These are phyloP conservation scores for Arabis hirsuta DNA, from an alignment of 345 rosid species.

Conservation along the genomic window DNA sequence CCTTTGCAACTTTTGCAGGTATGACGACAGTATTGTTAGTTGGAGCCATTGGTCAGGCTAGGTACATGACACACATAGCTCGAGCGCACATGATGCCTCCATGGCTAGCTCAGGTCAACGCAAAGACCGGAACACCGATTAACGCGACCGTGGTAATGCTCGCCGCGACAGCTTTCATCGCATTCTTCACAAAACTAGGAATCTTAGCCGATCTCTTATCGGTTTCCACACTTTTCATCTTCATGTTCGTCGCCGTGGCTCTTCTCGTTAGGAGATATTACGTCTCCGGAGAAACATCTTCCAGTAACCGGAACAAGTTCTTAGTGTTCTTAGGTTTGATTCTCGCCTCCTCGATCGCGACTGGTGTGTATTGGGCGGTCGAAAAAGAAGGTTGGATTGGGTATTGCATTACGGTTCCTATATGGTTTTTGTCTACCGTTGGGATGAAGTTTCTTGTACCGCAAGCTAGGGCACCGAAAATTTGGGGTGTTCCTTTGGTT, in stretches of 20 bases:
- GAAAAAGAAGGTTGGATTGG: constrained; percentile 58
- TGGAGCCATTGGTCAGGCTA: constrained; percentile 72
- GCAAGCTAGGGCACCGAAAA: constrained; percentile 65
- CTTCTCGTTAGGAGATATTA: constrained; percentile 81
- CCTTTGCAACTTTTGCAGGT: constrained; percentile 27
- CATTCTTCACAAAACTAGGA: constrained; percentile 70
- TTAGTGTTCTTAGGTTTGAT: constrained; percentile 50
- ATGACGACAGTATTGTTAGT: constrained; percentile 87
- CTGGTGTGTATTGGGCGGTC: constrained; percentile 59
- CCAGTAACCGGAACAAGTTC: constrained; percentile 51
- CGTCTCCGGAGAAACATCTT: constrained; percentile 56
- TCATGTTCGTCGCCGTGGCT: constrained; percentile 77
- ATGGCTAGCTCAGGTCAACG: constrained; percentile 68
- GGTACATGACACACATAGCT: constrained; percentile 90
- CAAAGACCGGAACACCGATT: constrained; percentile 71
- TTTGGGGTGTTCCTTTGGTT: constrained; percentile 91
- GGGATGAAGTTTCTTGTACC: constrained; percentile 56
- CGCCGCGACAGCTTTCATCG: constrained; percentile 56
- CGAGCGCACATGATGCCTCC: constrained; percentile 93
- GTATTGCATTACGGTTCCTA: constrained; percentile 56
- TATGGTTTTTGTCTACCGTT: constrained; percentile 62
- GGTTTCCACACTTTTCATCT: constrained; percentile 76
- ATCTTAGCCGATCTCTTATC: constrained; percentile 69
- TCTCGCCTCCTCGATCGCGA: constrained; percentile 53
- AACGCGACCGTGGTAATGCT: constrained; percentile 78